phyloP scores from a whole-genome alignment of 2,329 filamentous ascomycete species.

The Simplicillium sp. region DNA sequence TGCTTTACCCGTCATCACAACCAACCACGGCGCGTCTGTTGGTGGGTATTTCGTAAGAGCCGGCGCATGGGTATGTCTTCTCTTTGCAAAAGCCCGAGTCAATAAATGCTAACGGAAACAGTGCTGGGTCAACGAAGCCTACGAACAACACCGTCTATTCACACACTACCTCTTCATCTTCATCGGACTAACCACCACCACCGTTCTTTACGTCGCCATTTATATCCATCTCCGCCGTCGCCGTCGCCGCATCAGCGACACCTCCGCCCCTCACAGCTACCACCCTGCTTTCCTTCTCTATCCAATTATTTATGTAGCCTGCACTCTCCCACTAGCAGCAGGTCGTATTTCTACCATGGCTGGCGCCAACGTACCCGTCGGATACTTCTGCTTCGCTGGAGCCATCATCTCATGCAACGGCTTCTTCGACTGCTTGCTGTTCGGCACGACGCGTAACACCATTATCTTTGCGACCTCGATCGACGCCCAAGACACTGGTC shows the following conservation, averaged over 20 bases:
- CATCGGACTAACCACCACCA: conserved; percentile 25
- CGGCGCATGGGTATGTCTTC: conserved; percentile 45
- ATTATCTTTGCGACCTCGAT: conserved; percentile 37
- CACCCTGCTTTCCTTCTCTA: conserved; percentile 55
- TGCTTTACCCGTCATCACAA: conserved; percentile 36
- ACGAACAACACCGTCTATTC: conserved; percentile 44
- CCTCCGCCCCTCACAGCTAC: conserved; percentile 15
- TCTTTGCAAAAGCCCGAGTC: neutral
- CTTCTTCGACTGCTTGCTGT: conserved; percentile 44
- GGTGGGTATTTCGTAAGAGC: conserved; percentile 53
- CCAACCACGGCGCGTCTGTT: conserved; percentile 26
- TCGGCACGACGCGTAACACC: conserved; percentile 40
- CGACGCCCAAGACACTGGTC: conserved; percentile 33
- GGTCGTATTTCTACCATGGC: conserved; percentile 56
- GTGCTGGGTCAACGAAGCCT: conserved; percentile 55
- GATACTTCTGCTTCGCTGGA: conserved; percentile 50
- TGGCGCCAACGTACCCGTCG: conserved; percentile 36
- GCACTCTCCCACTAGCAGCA: conserved; percentile 55
- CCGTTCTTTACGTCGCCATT: conserved; percentile 28
- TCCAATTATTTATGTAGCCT: conserved; percentile 59
- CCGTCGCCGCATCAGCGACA: conserved; percentile 5
- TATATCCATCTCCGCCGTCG: conserved; percentile 27
- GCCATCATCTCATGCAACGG: conserved; percentile 48
- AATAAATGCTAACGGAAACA: conserved; percentile 12
- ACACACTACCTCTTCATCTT: conserved; percentile 60